Evolutionary conservation across 1,284 basidiomycete species (phyloP).

Genomic region (Moesziomyces parantarcticus): DNA sequence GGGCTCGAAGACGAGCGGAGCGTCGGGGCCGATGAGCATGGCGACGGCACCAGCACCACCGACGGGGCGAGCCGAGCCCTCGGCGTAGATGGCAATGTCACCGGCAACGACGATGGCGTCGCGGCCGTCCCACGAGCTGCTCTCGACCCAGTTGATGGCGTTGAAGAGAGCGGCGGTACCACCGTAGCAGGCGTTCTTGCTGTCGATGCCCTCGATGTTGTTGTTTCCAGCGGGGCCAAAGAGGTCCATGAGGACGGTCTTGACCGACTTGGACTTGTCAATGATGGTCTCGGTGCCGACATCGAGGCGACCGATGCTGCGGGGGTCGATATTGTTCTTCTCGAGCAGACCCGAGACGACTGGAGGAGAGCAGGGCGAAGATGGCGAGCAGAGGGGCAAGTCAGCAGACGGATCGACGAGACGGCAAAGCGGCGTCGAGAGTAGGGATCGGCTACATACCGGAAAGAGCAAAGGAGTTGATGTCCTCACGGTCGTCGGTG

Average conservation of each 20-base stretch:
- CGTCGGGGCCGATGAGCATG: constrained; percentile 94
- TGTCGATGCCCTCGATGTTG: constrained; percentile 98
- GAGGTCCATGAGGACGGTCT: constrained; percentile 98
- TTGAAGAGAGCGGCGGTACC: constrained; percentile 98
- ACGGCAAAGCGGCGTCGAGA: no score
- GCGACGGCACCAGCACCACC: constrained; percentile 97
- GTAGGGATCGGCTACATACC: no score
- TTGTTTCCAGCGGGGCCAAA: constrained; percentile 91
- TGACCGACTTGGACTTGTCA: constrained; percentile 99
- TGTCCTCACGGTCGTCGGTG: constrained; percentile 93
- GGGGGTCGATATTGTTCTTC: constrained; percentile 96
- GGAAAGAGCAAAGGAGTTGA: constrained; percentile 95
- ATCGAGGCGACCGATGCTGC: constrained; percentile 94
- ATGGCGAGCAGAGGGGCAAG: neutral
- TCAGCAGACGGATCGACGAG: neutral
- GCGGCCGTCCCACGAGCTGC: constrained; percentile 95
- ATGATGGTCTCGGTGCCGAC: constrained; percentile 99
- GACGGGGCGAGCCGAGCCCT: constrained; percentile 92
- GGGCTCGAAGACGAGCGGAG: constrained; percentile 92
- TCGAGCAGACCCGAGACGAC: constrained; percentile 79
- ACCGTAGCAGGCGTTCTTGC: constrained; percentile 99
- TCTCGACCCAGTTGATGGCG: constrained; percentile 91
- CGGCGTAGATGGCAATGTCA: constrained; percentile 98
- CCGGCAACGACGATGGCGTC: constrained; percentile 97
- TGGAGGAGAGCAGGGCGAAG: constrained; percentile 38